Evolutionary conservation across 2,329 filamentous ascomycete species (phyloP).

Genomic region (Aspergillus pseudotamarii): DNA sequence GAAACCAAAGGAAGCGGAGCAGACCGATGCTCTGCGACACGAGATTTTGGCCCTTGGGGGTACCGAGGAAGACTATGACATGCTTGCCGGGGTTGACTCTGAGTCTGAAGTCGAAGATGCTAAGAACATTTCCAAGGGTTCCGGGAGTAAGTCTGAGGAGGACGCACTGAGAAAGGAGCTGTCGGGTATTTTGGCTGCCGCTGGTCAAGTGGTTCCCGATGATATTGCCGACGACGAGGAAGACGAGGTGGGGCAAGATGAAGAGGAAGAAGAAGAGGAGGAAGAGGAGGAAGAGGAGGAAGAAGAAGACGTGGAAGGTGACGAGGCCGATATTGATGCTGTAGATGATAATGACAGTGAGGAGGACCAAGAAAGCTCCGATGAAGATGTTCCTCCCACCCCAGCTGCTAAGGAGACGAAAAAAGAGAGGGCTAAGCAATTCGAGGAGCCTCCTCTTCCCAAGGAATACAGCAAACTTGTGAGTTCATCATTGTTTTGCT

Average conservation of each 20-base stretch:
- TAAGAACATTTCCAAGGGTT: constrained; percentile 24
- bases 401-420: constrained; percentile 25
- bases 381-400: constrained; percentile 30
- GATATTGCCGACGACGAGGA: constrained; percentile 37
- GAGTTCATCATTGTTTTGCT: constrained; percentile 16
- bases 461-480: constrained; percentile 42
- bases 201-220: constrained; percentile 40
- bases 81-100: constrained; percentile 48
- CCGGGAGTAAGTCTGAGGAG: constrained; percentile 31
- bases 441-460: constrained; percentile 30
- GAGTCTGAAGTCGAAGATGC: constrained; percentile 50
- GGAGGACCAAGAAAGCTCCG: constrained; percentile 29
- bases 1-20: constrained; percentile 23
- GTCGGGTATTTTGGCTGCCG: constrained; percentile 38
- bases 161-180: constrained; percentile 46
- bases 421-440: constrained; percentile 21
- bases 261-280: constrained; percentile 42
- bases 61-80: constrained; percentile 52
- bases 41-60: constrained; percentile 52
- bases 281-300: constrained; percentile 33
- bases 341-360: constrained; percentile 30
- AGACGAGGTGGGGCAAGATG: constrained; percentile 40
- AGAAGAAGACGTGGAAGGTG: constrained; percentile 33
- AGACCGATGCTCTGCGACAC: constrained; percentile 40
- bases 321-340: constrained; percentile 34